Base-by-base conservation (phyloP, 2,329 filamentous ascomycete genomes). In the Xylaria sp. region DNA sequence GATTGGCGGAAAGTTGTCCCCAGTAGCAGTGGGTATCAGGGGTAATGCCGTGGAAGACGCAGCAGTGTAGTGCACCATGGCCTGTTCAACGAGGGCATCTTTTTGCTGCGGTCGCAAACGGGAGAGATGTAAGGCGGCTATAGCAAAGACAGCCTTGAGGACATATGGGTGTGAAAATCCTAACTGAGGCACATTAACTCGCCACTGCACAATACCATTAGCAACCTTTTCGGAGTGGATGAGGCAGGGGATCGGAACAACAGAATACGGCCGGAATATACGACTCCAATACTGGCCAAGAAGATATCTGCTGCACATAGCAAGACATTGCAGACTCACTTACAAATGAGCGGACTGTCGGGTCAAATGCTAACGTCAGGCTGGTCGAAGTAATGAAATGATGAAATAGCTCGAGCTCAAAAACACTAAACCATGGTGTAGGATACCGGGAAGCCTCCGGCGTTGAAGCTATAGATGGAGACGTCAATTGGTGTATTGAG, bases 361-460 rank as follows among this genome's bases (percentile, higher is more conserved):
- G 77, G 46, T 84, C 81, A 7, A 76, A 77, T 4, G 82, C 81
- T 2, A 88, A 76, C 0, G 85, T 87, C n/a, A 80, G 77, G 61
- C 81, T 82, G 0, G 86, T 88, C 10, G 81, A 82, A 0, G 82
- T 84, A 54, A 81, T 82, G 70, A 82, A 88, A 76, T 88, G 85
- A 73, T 88, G 85, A 7, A 88, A 78, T 1, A 88, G 80, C 71
- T 88, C 85, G 9, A 87, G 79, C 55, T 87, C 84, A 12, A 81
- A 73, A 50, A 67, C 76, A 52, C 67, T 77, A 25, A 75, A 73
- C 70, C 72, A 74, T 23, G 70, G 62, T 7, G 60, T n/a, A 51
- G 71, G 67, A 15, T 65, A 41, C 15, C 55, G 64, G 39, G 55
- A 61, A 23, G 51, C n/a, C 23, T 72, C 59, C 1, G 59, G 60